Conservation (phyloP, 2,329 filamentous ascomycete species). For the Amauroascus verrucosus region DNA sequence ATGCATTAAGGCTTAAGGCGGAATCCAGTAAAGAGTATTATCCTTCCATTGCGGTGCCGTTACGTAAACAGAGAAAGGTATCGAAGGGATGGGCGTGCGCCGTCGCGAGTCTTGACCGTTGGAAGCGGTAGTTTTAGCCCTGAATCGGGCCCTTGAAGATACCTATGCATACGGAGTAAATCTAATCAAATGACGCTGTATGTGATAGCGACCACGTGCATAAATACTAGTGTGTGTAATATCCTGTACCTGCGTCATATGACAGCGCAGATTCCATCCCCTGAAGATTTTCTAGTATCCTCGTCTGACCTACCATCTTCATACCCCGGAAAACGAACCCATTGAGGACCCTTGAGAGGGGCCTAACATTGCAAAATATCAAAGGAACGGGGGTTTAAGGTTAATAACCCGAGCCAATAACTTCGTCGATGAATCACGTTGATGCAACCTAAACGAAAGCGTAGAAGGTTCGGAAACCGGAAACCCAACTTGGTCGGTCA, state of each 20-base stretch:
- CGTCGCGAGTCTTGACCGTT: background rate
- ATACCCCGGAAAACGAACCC: conserved; percentile 4
- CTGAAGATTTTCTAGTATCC: background rate
- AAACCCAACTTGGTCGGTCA: background rate
- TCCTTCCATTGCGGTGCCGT: background rate
- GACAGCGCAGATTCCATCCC: background rate
- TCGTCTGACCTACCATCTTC: conserved; percentile 2
- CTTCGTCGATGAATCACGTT: background rate
- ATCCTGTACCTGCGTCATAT: background rate
- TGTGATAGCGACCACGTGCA: background rate
- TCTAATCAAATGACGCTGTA: background rate
- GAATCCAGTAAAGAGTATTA: no score
- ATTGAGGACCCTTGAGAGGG: background rate
- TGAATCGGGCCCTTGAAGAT: background rate
- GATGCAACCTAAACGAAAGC: background rate
- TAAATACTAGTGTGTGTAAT: background rate
- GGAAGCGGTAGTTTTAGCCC: background rate
- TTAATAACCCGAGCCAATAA: conserved; percentile 6
- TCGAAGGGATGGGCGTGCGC: background rate
- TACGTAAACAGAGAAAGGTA: background rate
- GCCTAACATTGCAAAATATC: background rate
- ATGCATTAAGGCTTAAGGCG: no score
- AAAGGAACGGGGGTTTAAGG: background rate
- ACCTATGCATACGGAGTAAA: no score
- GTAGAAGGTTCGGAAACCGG: background rate